A percentile compares a stretch with the other conserved stretches of the same genome.
phyloP scores from a whole-genome alignment of 2,329 filamentous ascomycete species.

The Nannizziopsis arthrosporioides region DNA sequence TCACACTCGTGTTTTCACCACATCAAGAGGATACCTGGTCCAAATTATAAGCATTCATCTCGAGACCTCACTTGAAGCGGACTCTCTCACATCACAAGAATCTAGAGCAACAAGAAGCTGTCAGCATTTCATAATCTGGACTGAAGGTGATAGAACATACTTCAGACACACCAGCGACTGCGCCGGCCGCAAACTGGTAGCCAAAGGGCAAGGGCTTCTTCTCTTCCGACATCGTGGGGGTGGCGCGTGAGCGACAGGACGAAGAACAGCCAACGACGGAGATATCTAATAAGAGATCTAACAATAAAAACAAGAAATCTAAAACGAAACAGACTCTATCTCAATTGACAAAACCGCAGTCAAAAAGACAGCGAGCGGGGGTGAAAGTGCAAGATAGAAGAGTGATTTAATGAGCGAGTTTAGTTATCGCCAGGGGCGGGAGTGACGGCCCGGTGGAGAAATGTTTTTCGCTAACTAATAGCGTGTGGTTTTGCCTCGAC shows the following conservation, averaged over 20 bases:
- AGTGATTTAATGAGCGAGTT: conserved; percentile 1
- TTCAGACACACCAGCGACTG: conserved; percentile 95
- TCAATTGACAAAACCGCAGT: not conserved
- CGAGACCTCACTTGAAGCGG: not conserved
- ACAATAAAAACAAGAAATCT: conserved; percentile 8
- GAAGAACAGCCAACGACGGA: not conserved
- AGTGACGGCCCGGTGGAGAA: not conserved
- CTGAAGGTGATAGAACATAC: conserved; percentile 41
- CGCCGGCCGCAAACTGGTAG: conserved; percentile 93
- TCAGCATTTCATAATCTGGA: not conserved
- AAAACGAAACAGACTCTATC: conserved; percentile 1
- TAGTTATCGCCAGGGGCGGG: not conserved
- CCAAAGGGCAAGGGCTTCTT: conserved; percentile 75
- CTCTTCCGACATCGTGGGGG: conserved; percentile 46
- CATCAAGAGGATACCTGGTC: conserved; percentile 88
- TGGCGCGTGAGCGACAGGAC: not conserved
- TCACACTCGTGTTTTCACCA: conserved; percentile 96
- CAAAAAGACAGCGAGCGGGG: not conserved
- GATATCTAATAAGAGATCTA: conserved; percentile 3
- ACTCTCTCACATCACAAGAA: conserved; percentile 64
- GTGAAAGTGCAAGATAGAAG: conserved; percentile 1
- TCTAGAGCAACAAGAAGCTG: conserved; percentile 44
- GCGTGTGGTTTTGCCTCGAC: not conserved
- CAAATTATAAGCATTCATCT: conserved; percentile 7
- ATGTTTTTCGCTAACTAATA: conserved; percentile 1